Evolutionary conservation across 805 yeast species (phyloP).

Genomic region (Monosporozyma servazzii): DNA sequence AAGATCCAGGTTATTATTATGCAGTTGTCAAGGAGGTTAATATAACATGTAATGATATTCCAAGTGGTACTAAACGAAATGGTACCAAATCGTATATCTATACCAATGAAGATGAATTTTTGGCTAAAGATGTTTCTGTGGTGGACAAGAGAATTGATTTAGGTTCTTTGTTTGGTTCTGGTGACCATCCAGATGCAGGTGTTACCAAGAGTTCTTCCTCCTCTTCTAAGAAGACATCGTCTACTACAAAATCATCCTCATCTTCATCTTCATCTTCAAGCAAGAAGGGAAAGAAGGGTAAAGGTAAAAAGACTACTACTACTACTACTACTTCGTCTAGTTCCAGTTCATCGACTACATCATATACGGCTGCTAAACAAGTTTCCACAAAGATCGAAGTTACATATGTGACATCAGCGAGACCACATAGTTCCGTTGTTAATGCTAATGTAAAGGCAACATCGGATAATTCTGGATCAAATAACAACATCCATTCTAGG

Average conservation of each 20-base stretch:
- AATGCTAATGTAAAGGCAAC: neutral
- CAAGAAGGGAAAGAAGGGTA: neutral
- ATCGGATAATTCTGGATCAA: neutral
- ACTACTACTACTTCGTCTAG: neutral
- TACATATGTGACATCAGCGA: neutral
- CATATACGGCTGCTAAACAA: neutral
- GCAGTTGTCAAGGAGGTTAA: slow-evolving; percentile 51
- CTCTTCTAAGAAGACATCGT: slow-evolving; percentile 1
- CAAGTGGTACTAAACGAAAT: slow-evolving; percentile 38
- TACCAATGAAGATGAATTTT: slow-evolving; percentile 40
- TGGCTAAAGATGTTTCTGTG: slow-evolving; percentile 44
- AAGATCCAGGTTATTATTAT: slow-evolving; percentile 73
- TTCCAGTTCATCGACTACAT: neutral
- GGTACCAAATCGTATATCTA: slow-evolving; percentile 47
- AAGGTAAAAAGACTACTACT: neutral
- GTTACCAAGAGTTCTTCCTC: slow-evolving; percentile 5
- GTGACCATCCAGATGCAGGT: slow-evolving; percentile 44
- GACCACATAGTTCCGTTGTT: neutral
- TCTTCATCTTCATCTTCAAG: neutral
- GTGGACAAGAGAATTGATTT: slow-evolving; percentile 55
- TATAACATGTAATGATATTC: slow-evolving; percentile 67
- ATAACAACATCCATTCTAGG: neutral
- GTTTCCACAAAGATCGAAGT: neutral
- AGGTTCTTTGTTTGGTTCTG: slow-evolving; percentile 54
- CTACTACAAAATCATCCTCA: neutral